Evolutionary conservation across 2,329 filamentous ascomycete genomes (phyloP), one percentile per base, ranked within the genome.

Genomic region (Aspergillus fumigatus): DNA sequence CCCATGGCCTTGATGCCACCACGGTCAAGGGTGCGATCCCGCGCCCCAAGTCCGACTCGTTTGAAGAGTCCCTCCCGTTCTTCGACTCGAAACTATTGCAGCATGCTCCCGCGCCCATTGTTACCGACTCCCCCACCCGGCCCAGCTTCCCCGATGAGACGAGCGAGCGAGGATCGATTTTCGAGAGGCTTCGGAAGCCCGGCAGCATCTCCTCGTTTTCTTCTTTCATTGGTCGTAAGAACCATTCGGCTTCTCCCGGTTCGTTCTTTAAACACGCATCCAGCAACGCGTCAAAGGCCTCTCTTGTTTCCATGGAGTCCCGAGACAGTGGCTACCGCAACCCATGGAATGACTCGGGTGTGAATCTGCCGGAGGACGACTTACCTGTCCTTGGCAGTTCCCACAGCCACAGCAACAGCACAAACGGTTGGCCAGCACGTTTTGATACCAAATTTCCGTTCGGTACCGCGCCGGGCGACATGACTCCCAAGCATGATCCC

Each of bases 1-100:
- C 90, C 48, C 88, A 92, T 49, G 89, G 90, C n/a, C 85, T 97
- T n/a, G 91, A 97, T 67, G 84, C 88, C 9, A 89, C 84, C 56
- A 87, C 92, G 45, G 87, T 97, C 68, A 95, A 95, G 74, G 94
- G 94, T 52, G 88, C 91, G n/a, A 94, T 97, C 62, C 92, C 93
- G 21, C 89, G 94, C n/a, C 94, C 94, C 61, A 97, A 97, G 79
- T 97, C 94, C 1, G 94, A 99, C 73, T 97, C 94, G 0, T 99
- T 99, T 63, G 94, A 99, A 72, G 93, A 99, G 67, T 96, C 93
- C 7, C 82, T 97, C 52, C 93, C 92, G 56, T 97, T 92, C 78
- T 99, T 99, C 70, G 90, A 97, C 71, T 97, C 93, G 2, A 97
- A 97, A 78, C 83, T 99, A 48, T 84, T 99, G 53, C 94, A 97